Percentiles rank a stretch among this genome's conserved stretches.
phyloP scores from a whole-genome alignment of 768 basidiomycete genomes.

The Calocera cornea region DNA sequence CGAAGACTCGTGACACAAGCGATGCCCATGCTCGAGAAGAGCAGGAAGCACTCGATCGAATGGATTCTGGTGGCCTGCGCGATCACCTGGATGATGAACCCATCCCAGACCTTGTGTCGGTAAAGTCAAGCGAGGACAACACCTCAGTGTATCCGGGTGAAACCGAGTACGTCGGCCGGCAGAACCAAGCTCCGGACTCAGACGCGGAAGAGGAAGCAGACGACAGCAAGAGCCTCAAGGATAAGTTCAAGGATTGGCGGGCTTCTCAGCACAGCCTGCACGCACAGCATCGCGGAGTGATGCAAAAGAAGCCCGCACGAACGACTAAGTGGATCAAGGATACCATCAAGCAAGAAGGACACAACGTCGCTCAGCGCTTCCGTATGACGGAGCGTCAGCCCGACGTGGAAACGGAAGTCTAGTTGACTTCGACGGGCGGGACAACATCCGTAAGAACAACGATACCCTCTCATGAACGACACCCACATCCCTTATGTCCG shows the following conservation, averaged over 20 bases:
- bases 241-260: slow-evolving; percentile 32
- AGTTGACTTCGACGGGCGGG: too few relatives aligned
- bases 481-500: too few relatives aligned
- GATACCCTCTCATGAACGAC: too few relatives aligned
- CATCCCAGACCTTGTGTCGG: background rate
- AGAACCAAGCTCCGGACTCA: background rate
- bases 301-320: slow-evolving; percentile 45
- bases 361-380: slow-evolving; percentile 27
- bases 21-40: slow-evolving; percentile 18
- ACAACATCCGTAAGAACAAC: too few relatives aligned
- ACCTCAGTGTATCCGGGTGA: slow-evolving; percentile 12
- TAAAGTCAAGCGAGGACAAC: background rate
- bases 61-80: slow-evolving; percentile 5
- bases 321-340: slow-evolving; percentile 45
- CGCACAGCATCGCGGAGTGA: slow-evolving; percentile 45
- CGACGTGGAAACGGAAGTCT: background rate
- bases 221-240: slow-evolving; percentile 18
- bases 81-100: slow-evolving; percentile 13
- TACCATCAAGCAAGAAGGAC: slow-evolving; percentile 34
- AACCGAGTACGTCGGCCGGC: background rate
- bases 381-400: slow-evolving; percentile 22
- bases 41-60: slow-evolving; percentile 17
- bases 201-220: slow-evolving; percentile 4
- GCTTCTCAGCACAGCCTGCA: slow-evolving; percentile 34
- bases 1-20: slow-evolving; percentile 16